Conservation (phyloP, 805 yeast genomes). For the Candida berthetii region DNA sequence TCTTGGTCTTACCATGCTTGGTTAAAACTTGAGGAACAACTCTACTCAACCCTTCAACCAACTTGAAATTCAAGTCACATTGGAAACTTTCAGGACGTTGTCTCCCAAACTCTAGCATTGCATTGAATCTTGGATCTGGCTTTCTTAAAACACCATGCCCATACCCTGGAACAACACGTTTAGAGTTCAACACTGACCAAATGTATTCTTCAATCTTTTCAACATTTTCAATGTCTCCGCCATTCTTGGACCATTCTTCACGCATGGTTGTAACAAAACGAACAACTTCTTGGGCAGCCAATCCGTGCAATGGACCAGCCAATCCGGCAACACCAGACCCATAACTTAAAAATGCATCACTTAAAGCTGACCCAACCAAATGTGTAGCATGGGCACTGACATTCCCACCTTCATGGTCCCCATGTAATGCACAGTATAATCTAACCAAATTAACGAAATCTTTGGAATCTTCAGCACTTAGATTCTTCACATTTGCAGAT, state of each 20-base stretch:
- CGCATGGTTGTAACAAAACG: slow-evolving; percentile 65
- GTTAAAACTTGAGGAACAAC: slow-evolving; percentile 72
- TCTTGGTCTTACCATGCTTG: slow-evolving; percentile 79
- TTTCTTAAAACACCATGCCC: slow-evolving; percentile 84
- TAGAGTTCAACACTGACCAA: slow-evolving; percentile 66
- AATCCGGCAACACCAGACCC: slow-evolving; percentile 78
- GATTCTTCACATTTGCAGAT: slow-evolving; percentile 20
- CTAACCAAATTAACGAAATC: slow-evolving; percentile 69
- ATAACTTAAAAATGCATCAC: slow-evolving; percentile 70
- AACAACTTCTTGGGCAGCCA: slow-evolving; percentile 82
- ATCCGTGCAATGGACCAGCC: slow-evolving; percentile 84
- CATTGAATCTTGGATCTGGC: slow-evolving; percentile 78
- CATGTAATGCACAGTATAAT: slow-evolving; percentile 68
- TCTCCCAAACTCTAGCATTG: slow-evolving; percentile 64
- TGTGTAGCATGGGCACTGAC: slow-evolving; percentile 81
- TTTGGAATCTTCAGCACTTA: slow-evolving; percentile 30
- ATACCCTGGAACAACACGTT: slow-evolving; percentile 82
- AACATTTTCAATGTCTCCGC: slow-evolving; percentile 17
- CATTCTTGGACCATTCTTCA: slow-evolving; percentile 32
- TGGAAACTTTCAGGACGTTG: slow-evolving; percentile 46
- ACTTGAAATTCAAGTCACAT: slow-evolving; percentile 56
- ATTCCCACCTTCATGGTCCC: slow-evolving; percentile 83
- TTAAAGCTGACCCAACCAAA: slow-evolving; percentile 74
- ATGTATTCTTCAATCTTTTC: slow-evolving; percentile 57
- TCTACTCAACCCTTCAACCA: slow-evolving; percentile 59